Evolutionary conservation across 257 asterid species (phyloP), one percentile per base, ranked within the genome.

Genomic region (Leptodermis oblonga): DNA sequence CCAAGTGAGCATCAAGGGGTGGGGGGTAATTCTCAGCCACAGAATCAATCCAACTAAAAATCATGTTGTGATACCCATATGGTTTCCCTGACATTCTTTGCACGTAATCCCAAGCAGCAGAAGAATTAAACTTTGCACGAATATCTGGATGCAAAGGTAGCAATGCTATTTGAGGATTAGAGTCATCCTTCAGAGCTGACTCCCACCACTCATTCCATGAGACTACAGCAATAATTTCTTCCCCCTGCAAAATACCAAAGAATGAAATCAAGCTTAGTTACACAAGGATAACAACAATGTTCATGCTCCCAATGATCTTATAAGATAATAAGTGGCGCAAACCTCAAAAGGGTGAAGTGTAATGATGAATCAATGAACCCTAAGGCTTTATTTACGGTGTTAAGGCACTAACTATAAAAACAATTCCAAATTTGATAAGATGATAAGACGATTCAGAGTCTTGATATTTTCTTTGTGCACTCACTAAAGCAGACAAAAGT

Each of bases 1-100:
- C 98, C 98, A 94, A 89, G 97, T 94, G 99, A 89, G 99, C 95
- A 91, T 94, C 98, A 69, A 94, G 85, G 73, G 99, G 98, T 17
- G 99, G 99, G 14, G 99, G 99, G 62, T 85, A 94, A 79, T 94
- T 94, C 70, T 94, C 96, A 30, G 87, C 81, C 63, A 91, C 86
- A n/a, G 99, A 89, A 81, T 94, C 98, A 61, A 91, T 91, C 99
- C 99, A 94, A 83, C 99, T 94, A 81, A 94, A 94, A 74, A 94
- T 94, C 98, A 94, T 91, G 89, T 94, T 94, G 80, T 94, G 99
- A 71, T 91, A 94, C 79, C 98, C 99, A 76, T 94, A 94, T 54
- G 99, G 98, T 80, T 94, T 91, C 70, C 99, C 98, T 30, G 89
- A 81, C 99, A 94, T 94, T 83, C 81, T 82, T 69, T 89, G 81